Evolutionary conservation across 257 asterid genomes (phyloP).

Genomic region (Nicotiana paniculata): DNA sequence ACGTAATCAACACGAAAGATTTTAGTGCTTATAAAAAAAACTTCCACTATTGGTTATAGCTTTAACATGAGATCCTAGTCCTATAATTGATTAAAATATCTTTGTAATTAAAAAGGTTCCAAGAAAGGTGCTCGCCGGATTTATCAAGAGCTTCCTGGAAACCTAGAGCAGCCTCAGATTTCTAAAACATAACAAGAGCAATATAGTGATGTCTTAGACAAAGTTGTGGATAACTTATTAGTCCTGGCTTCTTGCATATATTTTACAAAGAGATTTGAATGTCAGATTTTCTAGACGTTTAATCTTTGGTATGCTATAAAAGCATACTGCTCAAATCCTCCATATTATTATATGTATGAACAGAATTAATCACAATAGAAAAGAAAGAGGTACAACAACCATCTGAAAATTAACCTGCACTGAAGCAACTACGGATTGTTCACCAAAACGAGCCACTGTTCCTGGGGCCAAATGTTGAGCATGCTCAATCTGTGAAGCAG

Average conservation of each 20-base stretch:
- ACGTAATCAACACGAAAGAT: too few relatives aligned
- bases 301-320: not conserved
- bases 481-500: conserved; percentile 76
- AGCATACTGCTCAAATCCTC: not conserved
- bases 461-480: conserved; percentile 92
- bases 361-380: not conserved
- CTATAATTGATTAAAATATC: too few relatives aligned
- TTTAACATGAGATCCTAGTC: too few relatives aligned
- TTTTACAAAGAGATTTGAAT: not conserved
- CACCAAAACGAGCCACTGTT: conserved; percentile 65
- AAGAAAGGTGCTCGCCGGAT: too few relatives aligned
- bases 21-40: too few relatives aligned
- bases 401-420: conserved; percentile 58
- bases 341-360: not conserved
- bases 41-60: too few relatives aligned
- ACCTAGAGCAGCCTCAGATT: too few relatives aligned
- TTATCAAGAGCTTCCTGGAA: too few relatives aligned
- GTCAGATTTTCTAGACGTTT: not conserved
- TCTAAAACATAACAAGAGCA: too few relatives aligned
- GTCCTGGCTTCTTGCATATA: not conserved
- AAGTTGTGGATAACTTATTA: too few relatives aligned
- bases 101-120: too few relatives aligned
- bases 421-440: conserved; percentile 69
- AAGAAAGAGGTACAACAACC: not conserved
- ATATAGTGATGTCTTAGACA: too few relatives aligned